These are phyloP conservation scores for Ceratobasidium sp. DNA, from an alignment of 1,284 basidiomycete genomes.

Conservation along the genomic window DNA sequence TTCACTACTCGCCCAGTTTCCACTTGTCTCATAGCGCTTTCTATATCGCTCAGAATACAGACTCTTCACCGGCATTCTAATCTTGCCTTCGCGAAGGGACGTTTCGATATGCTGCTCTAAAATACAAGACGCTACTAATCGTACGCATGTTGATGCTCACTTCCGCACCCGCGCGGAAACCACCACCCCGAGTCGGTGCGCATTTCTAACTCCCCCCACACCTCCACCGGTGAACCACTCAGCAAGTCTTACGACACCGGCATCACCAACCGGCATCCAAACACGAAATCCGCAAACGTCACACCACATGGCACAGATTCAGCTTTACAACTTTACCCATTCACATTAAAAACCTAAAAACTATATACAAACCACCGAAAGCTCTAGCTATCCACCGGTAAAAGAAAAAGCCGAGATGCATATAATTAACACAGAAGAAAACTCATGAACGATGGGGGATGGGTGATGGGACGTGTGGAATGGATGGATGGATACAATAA, in stretches of 20 bases:
- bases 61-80: no score
- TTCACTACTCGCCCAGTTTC: constrained; percentile 4
- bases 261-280: no score
- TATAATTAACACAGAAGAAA: background rate
- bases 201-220: background rate
- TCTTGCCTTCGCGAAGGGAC: no score
- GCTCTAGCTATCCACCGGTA: background rate
- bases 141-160: background rate
- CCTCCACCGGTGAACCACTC: background rate
- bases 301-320: background rate
- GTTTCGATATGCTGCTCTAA: no score
- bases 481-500: constrained; percentile 26
- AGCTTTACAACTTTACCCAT: background rate
- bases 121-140: no score
- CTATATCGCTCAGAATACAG: background rate
- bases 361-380: background rate
- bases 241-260: background rate
- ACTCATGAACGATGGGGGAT: background rate
- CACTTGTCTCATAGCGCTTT: background rate
- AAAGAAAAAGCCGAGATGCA: background rate
- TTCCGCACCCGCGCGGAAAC: background rate
- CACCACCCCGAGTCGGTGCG: background rate
- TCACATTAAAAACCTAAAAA: background rate
- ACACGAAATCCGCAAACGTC: no score
- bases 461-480: background rate